phyloP scores from a whole-genome alignment of 768 basidiomycete genomes.

The Neoboletus magnificus region DNA sequence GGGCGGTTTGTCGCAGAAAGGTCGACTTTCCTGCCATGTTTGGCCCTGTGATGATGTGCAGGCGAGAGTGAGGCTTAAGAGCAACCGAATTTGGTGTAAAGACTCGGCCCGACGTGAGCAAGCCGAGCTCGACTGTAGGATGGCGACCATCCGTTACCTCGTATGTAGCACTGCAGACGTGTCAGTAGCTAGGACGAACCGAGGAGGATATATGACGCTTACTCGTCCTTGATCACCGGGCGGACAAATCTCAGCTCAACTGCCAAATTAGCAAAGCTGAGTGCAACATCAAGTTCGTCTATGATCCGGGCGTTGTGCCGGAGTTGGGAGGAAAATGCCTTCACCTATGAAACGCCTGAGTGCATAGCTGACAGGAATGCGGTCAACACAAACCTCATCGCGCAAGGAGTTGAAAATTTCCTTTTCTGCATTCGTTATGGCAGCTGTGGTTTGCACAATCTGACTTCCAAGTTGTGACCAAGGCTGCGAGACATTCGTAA shows the following conservation, averaged over 20 bases:
- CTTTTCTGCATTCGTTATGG: conserved; percentile 59
- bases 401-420: conserved; percentile 70
- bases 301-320: conserved; percentile 72
- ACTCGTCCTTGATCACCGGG: conserved; percentile 72
- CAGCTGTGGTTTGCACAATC: conserved; percentile 54
- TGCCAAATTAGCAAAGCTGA: conserved; percentile 81
- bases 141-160: conserved; percentile 80
- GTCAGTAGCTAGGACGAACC: background rate
- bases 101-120: conserved; percentile 65
- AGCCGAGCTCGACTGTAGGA: conserved; percentile 88
- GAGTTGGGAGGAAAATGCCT: conserved; percentile 50
- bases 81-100: conserved; percentile 84
- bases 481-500: conserved; percentile 39
- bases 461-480: conserved; percentile 75
- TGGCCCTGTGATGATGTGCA: conserved; percentile 90
- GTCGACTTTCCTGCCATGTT: conserved; percentile 98
- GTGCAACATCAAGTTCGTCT: conserved; percentile 83
- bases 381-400: conserved; percentile 46
- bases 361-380: background rate
- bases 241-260: conserved; percentile 71
- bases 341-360: conserved; percentile 49
- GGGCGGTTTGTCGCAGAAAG: conserved; percentile 83
- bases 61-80: conserved; percentile 54
- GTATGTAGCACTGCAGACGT: conserved; percentile 46
- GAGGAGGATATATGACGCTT: conserved; percentile 21